Evolutionary conservation across 257 asterid species (phyloP).

Genomic region (Salvia rosmarinus): DNA sequence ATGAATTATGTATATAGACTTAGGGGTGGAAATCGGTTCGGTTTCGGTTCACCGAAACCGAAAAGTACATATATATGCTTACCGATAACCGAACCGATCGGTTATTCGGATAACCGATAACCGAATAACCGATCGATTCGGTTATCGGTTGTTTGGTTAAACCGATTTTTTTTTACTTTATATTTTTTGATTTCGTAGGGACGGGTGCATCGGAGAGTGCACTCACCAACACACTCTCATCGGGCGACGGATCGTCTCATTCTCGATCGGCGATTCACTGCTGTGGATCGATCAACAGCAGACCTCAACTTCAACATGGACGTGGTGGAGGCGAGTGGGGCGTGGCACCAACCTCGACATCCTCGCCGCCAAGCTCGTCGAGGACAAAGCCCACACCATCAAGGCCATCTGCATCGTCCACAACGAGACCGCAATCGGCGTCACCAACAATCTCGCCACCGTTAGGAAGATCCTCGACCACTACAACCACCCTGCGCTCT

Average conservation of each 20-base stretch:
- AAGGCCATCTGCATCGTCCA: slow-evolving; percentile 98
- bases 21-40: no score
- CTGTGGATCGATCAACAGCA: slow-evolving; percentile 99
- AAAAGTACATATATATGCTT: no score
- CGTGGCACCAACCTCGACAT: slow-evolving; percentile 80
- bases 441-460: slow-evolving; percentile 92
- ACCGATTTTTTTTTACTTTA: no score
- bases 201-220: slow-evolving; percentile 99
- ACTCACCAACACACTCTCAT: slow-evolving; percentile 91
- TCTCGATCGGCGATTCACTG: slow-evolving; percentile 96
- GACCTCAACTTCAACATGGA: slow-evolving; percentile 85
- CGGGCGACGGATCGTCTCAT: slow-evolving; percentile 90
- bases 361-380: slow-evolving; percentile 79
- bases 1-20: no score
- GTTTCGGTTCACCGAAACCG: no score
- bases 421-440: slow-evolving; percentile 98
- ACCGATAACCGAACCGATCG: no score
- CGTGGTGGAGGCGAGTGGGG: slow-evolving; percentile 98
- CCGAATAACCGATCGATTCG: no score
- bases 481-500: slow-evolving; percentile 85
- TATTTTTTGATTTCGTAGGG: no score
- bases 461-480: slow-evolving; percentile 92
- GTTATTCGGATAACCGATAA: no score
- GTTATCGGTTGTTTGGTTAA: no score
- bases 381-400: slow-evolving; percentile 71